A percentile compares a stretch with the other conserved stretches of the same genome.
Conservation (phyloP, 2,329 filamentous ascomycete species). For the Lachnellula cervina region DNA sequence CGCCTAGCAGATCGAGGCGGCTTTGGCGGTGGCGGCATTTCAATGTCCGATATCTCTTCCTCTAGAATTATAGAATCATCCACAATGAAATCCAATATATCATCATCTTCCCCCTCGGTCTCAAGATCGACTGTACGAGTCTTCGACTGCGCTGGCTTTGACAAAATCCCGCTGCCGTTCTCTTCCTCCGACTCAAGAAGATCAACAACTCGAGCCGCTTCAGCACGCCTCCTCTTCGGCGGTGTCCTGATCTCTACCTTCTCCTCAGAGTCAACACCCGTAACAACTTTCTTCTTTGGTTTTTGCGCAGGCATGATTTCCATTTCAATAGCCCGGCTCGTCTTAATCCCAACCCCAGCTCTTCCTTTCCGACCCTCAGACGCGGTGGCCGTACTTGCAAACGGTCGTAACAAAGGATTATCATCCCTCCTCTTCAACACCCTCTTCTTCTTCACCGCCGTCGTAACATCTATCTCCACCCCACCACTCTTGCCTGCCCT, state of each 20-base stretch:
- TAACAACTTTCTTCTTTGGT: too few relatives aligned
- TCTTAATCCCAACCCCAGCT: neutral
- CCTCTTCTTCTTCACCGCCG: slow-evolving; percentile 13
- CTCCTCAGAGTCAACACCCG: too few relatives aligned
- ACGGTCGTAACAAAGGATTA: slow-evolving; percentile 17
- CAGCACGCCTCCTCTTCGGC: neutral
- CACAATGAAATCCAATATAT: neutral
- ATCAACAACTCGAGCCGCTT: too few relatives aligned
- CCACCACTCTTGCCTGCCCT: neutral
- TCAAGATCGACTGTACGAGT: neutral
- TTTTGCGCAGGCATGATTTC: neutral
- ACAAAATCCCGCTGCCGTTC: neutral
- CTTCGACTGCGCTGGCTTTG: neutral
- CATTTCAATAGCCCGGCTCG: neutral
- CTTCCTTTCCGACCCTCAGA: neutral
- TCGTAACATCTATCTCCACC: neutral
- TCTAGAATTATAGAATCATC: slow-evolving; percentile 7
- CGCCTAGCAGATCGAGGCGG: slow-evolving; percentile 20
- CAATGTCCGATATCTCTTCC: slow-evolving; percentile 20
- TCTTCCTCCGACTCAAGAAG: neutral
- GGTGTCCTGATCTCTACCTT: neutral
- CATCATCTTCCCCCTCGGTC: neutral
- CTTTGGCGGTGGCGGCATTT: slow-evolving; percentile 13
- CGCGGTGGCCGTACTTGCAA: slow-evolving; percentile 5
- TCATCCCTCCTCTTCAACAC: slow-evolving; percentile 15